These are phyloP conservation scores for Rhynchosporium agropyri DNA, from an alignment of 2,329 filamentous ascomycete genomes.

Conservation along the genomic window DNA sequence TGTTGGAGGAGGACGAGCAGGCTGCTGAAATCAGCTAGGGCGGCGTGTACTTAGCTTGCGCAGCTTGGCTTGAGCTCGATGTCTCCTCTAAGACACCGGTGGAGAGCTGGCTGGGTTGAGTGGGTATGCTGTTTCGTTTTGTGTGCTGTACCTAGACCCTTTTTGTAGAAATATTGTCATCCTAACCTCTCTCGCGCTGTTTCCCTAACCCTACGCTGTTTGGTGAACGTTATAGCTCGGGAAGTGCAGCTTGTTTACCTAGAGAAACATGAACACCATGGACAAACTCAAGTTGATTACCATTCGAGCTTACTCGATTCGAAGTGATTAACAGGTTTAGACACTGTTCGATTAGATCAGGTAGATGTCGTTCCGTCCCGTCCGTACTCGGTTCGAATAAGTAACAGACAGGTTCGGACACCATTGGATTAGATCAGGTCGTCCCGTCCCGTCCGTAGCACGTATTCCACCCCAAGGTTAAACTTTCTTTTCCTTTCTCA, in stretches of 20 bases:
- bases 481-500: background rate
- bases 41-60: background rate
- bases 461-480: background rate
- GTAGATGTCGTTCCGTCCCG: background rate
- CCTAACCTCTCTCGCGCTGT: too few relatives aligned
- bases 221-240: too few relatives aligned
- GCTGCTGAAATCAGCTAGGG: constrained; percentile 52
- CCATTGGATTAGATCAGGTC: background rate
- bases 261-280: too few relatives aligned
- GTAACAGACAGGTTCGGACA: too few relatives aligned
- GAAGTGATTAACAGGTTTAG: too few relatives aligned
- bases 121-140: background rate
- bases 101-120: background rate
- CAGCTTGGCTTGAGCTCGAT: background rate
- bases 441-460: background rate
- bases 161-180: constrained; percentile 1
- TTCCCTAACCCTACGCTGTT: too few relatives aligned
- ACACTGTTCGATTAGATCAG: background rate
- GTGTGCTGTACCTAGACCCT: background rate
- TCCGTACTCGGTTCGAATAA: background rate
- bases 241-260: too few relatives aligned
- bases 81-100: background rate
- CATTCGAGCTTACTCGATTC: too few relatives aligned
- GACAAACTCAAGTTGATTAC: too few relatives aligned
- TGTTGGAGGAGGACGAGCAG: constrained; percentile 80